phyloP scores from a whole-genome alignment of 139 green algal species.

The Volvox reticuliferus region DNA sequence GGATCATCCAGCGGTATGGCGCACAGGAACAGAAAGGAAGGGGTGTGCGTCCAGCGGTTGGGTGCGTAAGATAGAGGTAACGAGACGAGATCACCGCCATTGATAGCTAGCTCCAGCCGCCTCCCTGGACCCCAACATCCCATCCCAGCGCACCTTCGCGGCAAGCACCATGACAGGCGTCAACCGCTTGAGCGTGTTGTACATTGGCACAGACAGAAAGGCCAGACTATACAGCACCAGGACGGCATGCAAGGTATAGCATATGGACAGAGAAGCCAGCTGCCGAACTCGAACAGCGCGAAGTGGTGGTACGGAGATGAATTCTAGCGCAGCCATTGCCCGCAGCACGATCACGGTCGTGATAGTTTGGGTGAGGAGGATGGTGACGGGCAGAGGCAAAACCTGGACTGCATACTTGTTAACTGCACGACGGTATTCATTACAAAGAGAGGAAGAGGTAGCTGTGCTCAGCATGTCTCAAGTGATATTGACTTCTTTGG shows the following conservation, averaged over 20 bases:
- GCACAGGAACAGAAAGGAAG: too few species aligned
- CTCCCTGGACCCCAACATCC: too few species aligned
- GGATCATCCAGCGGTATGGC: too few species aligned
- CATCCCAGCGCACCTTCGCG: constrained; percentile 50
- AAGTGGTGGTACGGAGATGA: not conserved
- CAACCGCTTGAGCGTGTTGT: constrained; percentile 69
- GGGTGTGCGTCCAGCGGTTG: too few species aligned
- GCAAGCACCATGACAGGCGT: constrained; percentile 67
- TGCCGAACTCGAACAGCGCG: not conserved
- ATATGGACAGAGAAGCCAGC: not conserved
- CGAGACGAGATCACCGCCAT: too few species aligned
- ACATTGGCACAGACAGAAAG: constrained; percentile 56
- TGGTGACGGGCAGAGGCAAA: constrained; percentile 10
- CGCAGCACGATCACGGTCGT: constrained; percentile 17
- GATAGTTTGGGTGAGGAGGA: constrained; percentile 28
- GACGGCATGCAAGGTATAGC: constrained; percentile 36
- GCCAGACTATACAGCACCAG: constrained; percentile 55
- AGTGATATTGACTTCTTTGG: not conserved
- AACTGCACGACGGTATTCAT: not conserved
- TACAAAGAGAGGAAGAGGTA: not conserved
- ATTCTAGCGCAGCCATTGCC: not conserved
- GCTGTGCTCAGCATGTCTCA: not conserved
- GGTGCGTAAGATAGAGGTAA: too few species aligned
- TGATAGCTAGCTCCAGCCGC: too few species aligned
- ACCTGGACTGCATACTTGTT: constrained; percentile 38